phyloP scores from a whole-genome alignment of 768 basidiomycete species.

The Russula compacta region DNA sequence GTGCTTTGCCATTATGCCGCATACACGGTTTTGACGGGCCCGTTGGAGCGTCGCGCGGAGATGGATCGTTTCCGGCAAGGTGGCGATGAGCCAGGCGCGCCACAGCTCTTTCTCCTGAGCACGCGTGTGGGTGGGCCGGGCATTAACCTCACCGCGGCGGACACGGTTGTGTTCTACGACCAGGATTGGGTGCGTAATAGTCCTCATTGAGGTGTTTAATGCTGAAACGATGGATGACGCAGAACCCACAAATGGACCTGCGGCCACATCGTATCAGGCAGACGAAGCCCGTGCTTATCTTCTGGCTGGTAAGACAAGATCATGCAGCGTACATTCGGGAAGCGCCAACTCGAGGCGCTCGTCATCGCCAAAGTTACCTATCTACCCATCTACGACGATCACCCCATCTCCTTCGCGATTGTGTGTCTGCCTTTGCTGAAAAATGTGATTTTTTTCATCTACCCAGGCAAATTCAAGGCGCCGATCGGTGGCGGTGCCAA shows the following conservation, averaged over 20 bases:
- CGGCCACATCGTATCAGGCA: no score
- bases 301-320: constrained; percentile 47
- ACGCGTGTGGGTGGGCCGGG: constrained; percentile 76
- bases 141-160: constrained; percentile 71
- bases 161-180: constrained; percentile 91
- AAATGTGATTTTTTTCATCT: background rate
- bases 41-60: no score
- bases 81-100: constrained; percentile 33
- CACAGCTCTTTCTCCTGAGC: constrained; percentile 68
- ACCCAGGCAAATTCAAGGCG: constrained; percentile 71
- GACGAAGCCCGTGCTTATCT: constrained; percentile 79
- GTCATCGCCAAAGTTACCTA: constrained; percentile 82
- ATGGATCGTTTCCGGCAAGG: no score
- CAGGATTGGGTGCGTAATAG: constrained; percentile 62
- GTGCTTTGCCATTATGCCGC: no score
- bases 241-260: constrained; percentile 90
- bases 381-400: background rate
- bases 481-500: constrained; percentile 48
- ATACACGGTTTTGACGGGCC: background rate
- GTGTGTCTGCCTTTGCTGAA: background rate
- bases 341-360: no score
- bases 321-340: constrained; percentile 33
- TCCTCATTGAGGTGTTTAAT: no score
- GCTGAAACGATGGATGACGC: background rate
- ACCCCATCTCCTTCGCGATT: background rate